Evolutionary conservation across 257 asterid species (phyloP).

Genomic region (Salvia splendens): DNA sequence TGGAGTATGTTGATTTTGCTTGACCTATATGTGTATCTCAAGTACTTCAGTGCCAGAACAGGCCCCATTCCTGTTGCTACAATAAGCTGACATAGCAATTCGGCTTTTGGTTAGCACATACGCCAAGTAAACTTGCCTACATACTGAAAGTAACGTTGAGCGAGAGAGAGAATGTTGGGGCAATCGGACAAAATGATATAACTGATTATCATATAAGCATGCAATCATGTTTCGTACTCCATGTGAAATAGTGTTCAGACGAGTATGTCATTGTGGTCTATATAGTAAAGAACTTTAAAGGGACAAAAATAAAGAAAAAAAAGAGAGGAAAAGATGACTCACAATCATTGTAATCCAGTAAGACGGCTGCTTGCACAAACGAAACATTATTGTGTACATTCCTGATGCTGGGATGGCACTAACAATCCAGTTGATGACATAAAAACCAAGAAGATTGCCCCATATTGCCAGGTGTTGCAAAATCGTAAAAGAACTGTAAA

Average conservation of each 20-base stretch:
- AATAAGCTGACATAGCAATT: slow-evolving; percentile 60
- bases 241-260: background rate
- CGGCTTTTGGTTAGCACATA: slow-evolving; percentile 29
- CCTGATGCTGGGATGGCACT: slow-evolving; percentile 85
- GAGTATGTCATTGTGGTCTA: slow-evolving; percentile 2
- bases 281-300: slow-evolving; percentile 8
- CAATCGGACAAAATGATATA: background rate
- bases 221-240: background rate
- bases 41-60: slow-evolving; percentile 84
- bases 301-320: too few relatives aligned
- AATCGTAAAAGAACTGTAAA: slow-evolving; percentile 78
- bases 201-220: slow-evolving; percentile 6
- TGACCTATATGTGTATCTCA: slow-evolving; percentile 82
- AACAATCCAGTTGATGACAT: slow-evolving; percentile 84
- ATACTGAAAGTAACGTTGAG: too few relatives aligned
- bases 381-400: slow-evolving; percentile 91
- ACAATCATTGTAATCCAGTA: slow-evolving; percentile 89
- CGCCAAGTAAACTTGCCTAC: too few relatives aligned
- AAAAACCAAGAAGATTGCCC: slow-evolving; percentile 92
- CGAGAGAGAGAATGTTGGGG: background rate
- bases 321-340: slow-evolving; percentile 41
- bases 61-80: slow-evolving; percentile 97
- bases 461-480: slow-evolving; percentile 93
- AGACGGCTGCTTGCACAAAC: slow-evolving; percentile 85
- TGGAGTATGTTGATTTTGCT: slow-evolving; percentile 97